Evolutionary conservation across 1,284 basidiomycete species (phyloP), one percentile per base, ranked within the genome.

Genomic region (Tylopilus orsonianus): DNA sequence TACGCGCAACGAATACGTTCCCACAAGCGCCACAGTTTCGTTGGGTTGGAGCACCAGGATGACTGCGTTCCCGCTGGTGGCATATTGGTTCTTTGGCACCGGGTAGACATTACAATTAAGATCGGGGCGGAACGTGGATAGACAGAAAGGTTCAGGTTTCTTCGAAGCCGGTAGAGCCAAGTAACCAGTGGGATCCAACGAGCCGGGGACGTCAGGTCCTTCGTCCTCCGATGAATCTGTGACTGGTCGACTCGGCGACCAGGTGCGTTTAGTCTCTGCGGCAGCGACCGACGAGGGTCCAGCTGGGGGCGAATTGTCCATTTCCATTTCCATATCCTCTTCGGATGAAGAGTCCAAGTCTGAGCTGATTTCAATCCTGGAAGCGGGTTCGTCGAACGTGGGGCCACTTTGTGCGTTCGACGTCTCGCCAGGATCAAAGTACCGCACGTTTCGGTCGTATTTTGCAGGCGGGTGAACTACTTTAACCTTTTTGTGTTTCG

Each of bases 11-110:
- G 59, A 61, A 59, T 80, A 85, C 3, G 71, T 70, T 4, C 87
- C 87, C 2, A 84, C 62, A 19, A 90, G 65, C n/a, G 79, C 72
- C 2, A 86, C 54, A 0, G 77, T 77, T 22, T 85, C 75, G 8
- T 64, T 66, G 2, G 68, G 61, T 2, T 62, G 56, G 14, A 88
- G 59, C 1, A 73, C 58, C 20, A 86, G 41, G 16, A 77, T 50
- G n/a, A 66, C 64, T 0, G 67, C 66, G 16, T 44, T 53, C 16
- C 33, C 49, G 36, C 24, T 16, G 19, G 37, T 41, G 12, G 18
- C 18, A 8, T 34, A 5, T 35, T 52, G 24, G 29, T 48, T 44
- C 14, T 43, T 52, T 8, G 37, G 27, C 10, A 44, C 46, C 5
- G 27, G 18, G 23, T 41, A 61, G 18, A 63, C 27, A 9, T 57